Conservation (phyloP, 345 rosid genomes). For the Eucalyptus erythrocorys region DNA sequence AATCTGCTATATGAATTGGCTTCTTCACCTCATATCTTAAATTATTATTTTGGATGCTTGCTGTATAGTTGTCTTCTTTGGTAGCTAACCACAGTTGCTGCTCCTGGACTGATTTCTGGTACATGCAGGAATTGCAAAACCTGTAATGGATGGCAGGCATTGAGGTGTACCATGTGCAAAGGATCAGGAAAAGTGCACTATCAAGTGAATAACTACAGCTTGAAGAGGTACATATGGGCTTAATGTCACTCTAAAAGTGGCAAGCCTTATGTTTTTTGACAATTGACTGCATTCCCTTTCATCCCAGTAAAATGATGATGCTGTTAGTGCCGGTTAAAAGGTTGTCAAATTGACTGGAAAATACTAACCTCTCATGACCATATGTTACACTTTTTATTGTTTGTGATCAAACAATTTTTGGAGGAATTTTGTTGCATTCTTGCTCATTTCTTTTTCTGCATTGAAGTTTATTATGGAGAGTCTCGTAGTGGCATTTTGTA, state of each 20-base stretch:
- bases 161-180: constrained; percentile 84
- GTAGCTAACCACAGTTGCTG: background rate
- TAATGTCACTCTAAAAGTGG: background rate
- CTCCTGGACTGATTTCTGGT: background rate
- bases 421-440: background rate
- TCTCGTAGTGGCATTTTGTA: background rate
- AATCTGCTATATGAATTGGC: background rate
- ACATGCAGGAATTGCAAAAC: constrained; percentile 61
- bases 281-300: background rate
- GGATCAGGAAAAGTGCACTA: constrained; percentile 82
- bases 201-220: constrained; percentile 66
- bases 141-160: constrained; percentile 89
- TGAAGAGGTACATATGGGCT: constrained; percentile 53
- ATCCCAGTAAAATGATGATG: background rate
- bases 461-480: background rate
- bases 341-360: background rate
- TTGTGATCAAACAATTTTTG: background rate
- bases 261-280: background rate
- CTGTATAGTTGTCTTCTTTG: background rate
- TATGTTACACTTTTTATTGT: background rate
- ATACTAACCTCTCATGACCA: background rate
- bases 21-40: background rate
- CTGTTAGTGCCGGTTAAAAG: background rate
- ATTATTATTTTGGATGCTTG: background rate
- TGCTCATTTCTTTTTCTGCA: background rate